Conservation (phyloP, 2,329 filamentous ascomycete genomes). For the Curvularia lunata region DNA sequence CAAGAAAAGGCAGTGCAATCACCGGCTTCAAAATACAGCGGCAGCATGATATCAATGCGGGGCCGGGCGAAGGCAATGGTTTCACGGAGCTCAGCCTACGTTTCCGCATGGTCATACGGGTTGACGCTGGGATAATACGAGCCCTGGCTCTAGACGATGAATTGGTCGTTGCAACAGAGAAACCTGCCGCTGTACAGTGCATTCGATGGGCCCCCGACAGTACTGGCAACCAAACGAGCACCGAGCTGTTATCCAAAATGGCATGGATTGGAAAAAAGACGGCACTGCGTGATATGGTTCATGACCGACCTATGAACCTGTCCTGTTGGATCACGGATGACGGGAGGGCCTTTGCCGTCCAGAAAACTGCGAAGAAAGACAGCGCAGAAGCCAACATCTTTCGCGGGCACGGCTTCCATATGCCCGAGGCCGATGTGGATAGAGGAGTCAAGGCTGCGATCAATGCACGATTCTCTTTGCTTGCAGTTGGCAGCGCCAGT, state of each 20-base stretch:
- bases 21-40: slow-evolving; percentile 48
- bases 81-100: slow-evolving; percentile 87
- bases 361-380: slow-evolving; percentile 60
- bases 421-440: slow-evolving; percentile 65
- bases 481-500: slow-evolving; percentile 82
- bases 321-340: slow-evolving; percentile 90
- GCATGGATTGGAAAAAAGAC: slow-evolving; percentile 81
- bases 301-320: slow-evolving; percentile 95
- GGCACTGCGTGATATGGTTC: slow-evolving; percentile 81
- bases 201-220: slow-evolving; percentile 92
- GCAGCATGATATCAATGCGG: slow-evolving; percentile 54
- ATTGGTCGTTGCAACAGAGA: slow-evolving; percentile 86
- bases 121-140: slow-evolving; percentile 91
- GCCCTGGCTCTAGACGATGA: slow-evolving; percentile 91
- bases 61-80: slow-evolving; percentile 80
- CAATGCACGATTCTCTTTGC: slow-evolving; percentile 92
- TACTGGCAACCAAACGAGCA: slow-evolving; percentile 82
- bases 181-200: slow-evolving; percentile 93
- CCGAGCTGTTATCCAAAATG: slow-evolving; percentile 88
- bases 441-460: slow-evolving; percentile 78
- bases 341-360: slow-evolving; percentile 88
- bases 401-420: slow-evolving; percentile 89
- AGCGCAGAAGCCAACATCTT: slow-evolving; percentile 72
- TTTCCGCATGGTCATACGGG: slow-evolving; percentile 97
- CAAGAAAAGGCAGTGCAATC: slow-evolving; percentile 57